These are phyloP conservation scores for Physcomitrellopsis africana DNA, from an alignment of 225 moss, liverwort and hornwort species.

Conservation along the genomic window DNA sequence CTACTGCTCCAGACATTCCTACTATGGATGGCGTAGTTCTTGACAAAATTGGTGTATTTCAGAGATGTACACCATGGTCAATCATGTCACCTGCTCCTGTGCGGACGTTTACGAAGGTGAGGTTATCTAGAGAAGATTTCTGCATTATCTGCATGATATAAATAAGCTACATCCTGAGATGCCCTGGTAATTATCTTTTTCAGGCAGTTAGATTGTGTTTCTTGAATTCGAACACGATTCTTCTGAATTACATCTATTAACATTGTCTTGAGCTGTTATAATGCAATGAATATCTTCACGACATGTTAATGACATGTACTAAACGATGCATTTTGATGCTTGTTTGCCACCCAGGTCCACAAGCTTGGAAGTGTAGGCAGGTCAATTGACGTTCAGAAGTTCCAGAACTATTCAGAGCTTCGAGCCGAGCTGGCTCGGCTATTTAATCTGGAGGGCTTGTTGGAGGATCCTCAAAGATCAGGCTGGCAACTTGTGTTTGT, in stretches of 20 bases:
- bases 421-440: constrained; percentile 63
- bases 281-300: background rate
- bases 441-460: constrained; percentile 75
- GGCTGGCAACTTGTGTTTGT: constrained; percentile 80
- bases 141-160: too few relatives aligned
- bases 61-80: constrained; percentile 55
- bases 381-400: constrained; percentile 72
- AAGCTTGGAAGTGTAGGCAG: constrained; percentile 77
- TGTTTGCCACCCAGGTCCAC: constrained; percentile 53
- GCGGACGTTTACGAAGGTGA: constrained; percentile 79
- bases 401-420: constrained; percentile 64
- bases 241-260: background rate
- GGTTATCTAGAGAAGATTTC: background rate
- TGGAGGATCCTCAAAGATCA: constrained; percentile 73
- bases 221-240: background rate
- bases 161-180: too few relatives aligned
- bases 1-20: constrained; percentile 54
- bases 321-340: background rate
- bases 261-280: background rate
- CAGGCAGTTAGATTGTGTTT: background rate
- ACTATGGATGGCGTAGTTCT: constrained; percentile 44
- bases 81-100: constrained; percentile 48
- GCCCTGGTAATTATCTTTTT: too few relatives aligned
- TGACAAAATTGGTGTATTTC: constrained; percentile 57
- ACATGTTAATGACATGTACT: background rate